Conservation (phyloP, 2,329 filamentous ascomycete genomes). For the Cytospora chrysosperma region DNA sequence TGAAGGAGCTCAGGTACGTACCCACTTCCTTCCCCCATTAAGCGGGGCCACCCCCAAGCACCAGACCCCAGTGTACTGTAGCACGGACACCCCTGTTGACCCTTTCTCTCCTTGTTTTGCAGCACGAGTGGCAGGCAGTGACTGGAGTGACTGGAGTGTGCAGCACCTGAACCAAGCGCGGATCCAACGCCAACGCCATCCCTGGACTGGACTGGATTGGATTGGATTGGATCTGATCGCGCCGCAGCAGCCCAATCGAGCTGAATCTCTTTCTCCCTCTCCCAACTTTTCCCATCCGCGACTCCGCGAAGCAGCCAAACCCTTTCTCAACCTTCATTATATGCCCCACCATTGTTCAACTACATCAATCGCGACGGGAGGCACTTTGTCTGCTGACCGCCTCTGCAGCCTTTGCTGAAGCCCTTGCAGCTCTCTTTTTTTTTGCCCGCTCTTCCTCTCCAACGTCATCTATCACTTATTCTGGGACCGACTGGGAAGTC, state of each 20-base stretch:
- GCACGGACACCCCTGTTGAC: no score
- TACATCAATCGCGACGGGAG: constrained; percentile 5
- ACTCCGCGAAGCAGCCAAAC: not conserved
- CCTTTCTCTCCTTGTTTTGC: no score
- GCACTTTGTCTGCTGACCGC: constrained; percentile 2
- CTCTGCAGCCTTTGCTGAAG: constrained; percentile 11
- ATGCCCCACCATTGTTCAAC: constrained; percentile 12
- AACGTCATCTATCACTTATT: constrained; percentile 10
- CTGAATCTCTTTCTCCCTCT: not conserved
- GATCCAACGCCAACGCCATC: not conserved
- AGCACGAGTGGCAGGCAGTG: not conserved
- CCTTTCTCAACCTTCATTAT: constrained; percentile 13
- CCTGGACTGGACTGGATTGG: not conserved
- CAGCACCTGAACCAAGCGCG: not conserved
- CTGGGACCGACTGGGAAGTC: constrained; percentile 4
- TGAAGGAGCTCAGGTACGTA: not conserved
- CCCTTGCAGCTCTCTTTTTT: constrained; percentile 5
- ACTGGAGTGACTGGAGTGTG: no score
- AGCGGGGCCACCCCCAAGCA: not conserved
- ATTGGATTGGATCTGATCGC: not conserved
- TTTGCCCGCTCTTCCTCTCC: not conserved
- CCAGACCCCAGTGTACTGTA: no score
- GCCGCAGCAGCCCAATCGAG: not conserved
- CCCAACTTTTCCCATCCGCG: not conserved
- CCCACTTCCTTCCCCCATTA: not conserved